Percentiles rank a stretch among this genome's conserved stretches.
These are phyloP conservation scores for Corallochytrium limacisporum DNA, from an alignment of 78 protist species.

Conservation along the genomic window DNA sequence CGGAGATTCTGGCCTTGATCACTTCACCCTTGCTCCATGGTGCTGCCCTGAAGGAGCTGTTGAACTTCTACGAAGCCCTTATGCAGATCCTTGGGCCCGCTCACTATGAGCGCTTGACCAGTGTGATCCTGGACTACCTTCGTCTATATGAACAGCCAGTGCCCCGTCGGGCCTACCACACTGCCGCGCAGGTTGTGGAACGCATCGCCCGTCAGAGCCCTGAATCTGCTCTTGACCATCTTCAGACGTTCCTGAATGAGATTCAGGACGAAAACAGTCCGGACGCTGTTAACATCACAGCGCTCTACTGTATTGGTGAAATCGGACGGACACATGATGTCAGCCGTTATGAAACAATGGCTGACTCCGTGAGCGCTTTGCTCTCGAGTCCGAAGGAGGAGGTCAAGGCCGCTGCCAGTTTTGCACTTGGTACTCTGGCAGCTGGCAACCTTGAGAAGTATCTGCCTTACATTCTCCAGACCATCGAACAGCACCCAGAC, in stretches of 20 bases:
- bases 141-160: background rate
- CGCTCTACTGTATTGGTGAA: constrained; percentile 70
- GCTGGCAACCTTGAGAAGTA: constrained; percentile 23
- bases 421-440: constrained; percentile 15
- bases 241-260: too few species aligned
- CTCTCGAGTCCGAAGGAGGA: constrained; percentile 60
- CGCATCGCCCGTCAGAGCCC: too few species aligned
- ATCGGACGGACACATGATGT: constrained; percentile 58
- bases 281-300: too few species aligned
- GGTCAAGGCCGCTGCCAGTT: constrained; percentile 59
- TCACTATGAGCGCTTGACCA: background rate
- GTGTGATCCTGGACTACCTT: background rate
- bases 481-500: constrained; percentile 39
- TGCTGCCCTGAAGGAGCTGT: constrained; percentile 29
- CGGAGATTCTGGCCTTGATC: too few species aligned
- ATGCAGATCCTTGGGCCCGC: too few species aligned
- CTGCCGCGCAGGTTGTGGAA: too few species aligned
- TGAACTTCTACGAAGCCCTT: background rate
- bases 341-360: constrained; percentile 7
- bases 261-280: too few species aligned
- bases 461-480: constrained; percentile 50
- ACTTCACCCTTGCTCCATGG: constrained; percentile 67
- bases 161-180: too few species aligned
- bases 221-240: too few species aligned
- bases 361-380: constrained; percentile 5